Evolutionary conservation across 2,329 filamentous ascomycete species (phyloP), one percentile per base, ranked within the genome.

Genomic region (Chrysoporthe puriensis): DNA sequence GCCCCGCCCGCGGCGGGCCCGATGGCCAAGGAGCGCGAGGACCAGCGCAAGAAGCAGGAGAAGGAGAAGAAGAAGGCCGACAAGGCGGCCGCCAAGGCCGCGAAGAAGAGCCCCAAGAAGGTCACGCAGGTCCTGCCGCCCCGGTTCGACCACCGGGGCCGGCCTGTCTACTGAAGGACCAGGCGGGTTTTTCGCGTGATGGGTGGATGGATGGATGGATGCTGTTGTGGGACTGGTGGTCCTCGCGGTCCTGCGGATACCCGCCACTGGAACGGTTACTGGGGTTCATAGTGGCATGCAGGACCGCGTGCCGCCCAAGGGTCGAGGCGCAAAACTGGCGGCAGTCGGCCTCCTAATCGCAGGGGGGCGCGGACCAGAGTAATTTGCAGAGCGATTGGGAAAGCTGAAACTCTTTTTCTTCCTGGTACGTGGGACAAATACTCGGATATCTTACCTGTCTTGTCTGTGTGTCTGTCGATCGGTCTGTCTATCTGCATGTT

Each of bases 21-120:
- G 64, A 65, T 68, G 63, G 63, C n/a, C 32, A 64, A 70, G 62
- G 62, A 63, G 36, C 59, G 40, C 11, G 61, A 66, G 61, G 64
- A 48, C 48, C 26, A 43, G 54, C 63, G 57, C 56, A 64, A 67
- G 58, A 60, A 46, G 59, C 61, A 58, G 48, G 63, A 61, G 59
- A 62, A 56, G 57, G 56, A 67, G 62, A 50, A 50, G 54, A 32
- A 60, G 44, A 62, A 62, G 62, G 43, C 54, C 8, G 54, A 57
- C 32, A 57, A 57, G 34, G 9, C 6, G 34, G 54, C 54, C 18
- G 34, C 7, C 16, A 57, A 57, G 36, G 18, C 7, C 14, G 43
- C 59, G 26, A 26, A 14, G n/a, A 32, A 61, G 42, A 16, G 21
- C n/a, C 16, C 59, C 1, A 61, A 34, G 59, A 69, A 61, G 48